Conservation (phyloP, 2,329 filamentous ascomycete genomes). For the Fusarium sp. region DNA sequence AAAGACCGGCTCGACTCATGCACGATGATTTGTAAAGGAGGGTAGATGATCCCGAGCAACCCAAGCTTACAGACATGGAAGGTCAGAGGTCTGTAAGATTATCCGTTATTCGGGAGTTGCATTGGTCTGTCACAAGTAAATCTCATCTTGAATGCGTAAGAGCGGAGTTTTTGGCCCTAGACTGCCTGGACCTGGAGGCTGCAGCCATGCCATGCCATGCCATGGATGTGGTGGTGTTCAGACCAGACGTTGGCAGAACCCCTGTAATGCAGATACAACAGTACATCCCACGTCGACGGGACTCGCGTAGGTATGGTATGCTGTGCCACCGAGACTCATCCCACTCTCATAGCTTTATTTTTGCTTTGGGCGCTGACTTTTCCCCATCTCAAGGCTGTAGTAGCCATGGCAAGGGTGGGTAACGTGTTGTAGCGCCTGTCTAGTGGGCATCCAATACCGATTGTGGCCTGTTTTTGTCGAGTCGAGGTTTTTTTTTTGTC, state of each 20-base stretch:
- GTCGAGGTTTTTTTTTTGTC: constrained; percentile 25
- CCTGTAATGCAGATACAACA: constrained; percentile 7
- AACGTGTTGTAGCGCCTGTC: constrained; percentile 28
- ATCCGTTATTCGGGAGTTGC: constrained; percentile 13
- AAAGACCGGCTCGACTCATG: constrained; percentile 29
- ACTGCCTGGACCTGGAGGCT: constrained; percentile 2
- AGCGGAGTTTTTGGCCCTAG: constrained; percentile 32
- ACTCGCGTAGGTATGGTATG: constrained; percentile 15
- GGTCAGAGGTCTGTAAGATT: background rate
- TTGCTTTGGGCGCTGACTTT: constrained; percentile 12
- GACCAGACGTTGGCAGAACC: constrained; percentile 5
- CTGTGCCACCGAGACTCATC: constrained; percentile 26
- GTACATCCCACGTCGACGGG: constrained; percentile 15
- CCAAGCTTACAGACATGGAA: background rate
- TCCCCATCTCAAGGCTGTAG: constrained; percentile 4
- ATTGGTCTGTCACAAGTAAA: constrained; percentile 28
- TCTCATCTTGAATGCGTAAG: constrained; percentile 27
- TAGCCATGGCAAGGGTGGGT: constrained; percentile 16
- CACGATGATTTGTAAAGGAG: constrained; percentile 23
- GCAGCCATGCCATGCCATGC: background rate
- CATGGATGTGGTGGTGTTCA: background rate
- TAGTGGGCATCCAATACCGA: constrained; percentile 14
- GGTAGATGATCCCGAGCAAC: constrained; percentile 8
- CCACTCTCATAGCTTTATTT: constrained; percentile 2
- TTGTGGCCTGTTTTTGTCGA: constrained; percentile 39